phyloP scores from a whole-genome alignment of 2,329 filamentous ascomycete genomes.

The Periconia macrospinosa region DNA sequence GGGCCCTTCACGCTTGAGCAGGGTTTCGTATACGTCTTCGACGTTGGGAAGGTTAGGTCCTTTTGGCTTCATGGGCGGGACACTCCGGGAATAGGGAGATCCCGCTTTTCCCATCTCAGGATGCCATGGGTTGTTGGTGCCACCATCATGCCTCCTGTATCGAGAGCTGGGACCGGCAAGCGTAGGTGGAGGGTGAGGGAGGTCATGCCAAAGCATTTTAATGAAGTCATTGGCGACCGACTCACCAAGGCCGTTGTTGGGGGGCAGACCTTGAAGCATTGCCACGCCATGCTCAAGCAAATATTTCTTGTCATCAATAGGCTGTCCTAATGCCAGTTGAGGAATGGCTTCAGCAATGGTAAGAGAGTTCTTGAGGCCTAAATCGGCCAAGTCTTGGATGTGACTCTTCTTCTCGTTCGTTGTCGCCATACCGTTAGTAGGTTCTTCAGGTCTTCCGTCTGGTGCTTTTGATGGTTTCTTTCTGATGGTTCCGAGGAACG shows the following conservation, averaged over 20 bases:
- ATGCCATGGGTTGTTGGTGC: conserved; percentile 54
- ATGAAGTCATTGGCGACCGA: conserved; percentile 56
- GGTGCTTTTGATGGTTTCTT: conserved; percentile 51
- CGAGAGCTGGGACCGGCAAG: conserved; percentile 50
- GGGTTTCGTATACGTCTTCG: conserved; percentile 59
- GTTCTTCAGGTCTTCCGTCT: conserved; percentile 48
- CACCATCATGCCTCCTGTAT: conserved; percentile 44
- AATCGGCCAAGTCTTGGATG: conserved; percentile 58
- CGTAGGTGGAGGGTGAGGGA: conserved; percentile 55
- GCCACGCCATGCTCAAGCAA: conserved; percentile 53
- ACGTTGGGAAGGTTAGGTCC: conserved; percentile 59
- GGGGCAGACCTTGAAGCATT: conserved; percentile 55
- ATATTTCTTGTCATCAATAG: conserved; percentile 62
- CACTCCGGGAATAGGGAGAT: conserved; percentile 59
- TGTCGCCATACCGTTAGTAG: conserved; percentile 22
- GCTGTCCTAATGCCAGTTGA: conserved; percentile 64
- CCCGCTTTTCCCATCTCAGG: conserved; percentile 59
- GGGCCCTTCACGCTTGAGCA: conserved; percentile 61
- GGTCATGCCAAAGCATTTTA: conserved; percentile 55
- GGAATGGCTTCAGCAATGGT: conserved; percentile 60
- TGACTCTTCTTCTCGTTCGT: conserved; percentile 28
- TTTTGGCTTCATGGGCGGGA: conserved; percentile 56
- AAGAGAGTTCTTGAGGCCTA: conserved; percentile 52
- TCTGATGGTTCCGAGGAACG: conserved; percentile 50
- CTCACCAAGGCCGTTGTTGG: conserved; percentile 52